Conservation (phyloP, 2,329 filamentous ascomycete species). For the Rhynchosporium graminicola region DNA sequence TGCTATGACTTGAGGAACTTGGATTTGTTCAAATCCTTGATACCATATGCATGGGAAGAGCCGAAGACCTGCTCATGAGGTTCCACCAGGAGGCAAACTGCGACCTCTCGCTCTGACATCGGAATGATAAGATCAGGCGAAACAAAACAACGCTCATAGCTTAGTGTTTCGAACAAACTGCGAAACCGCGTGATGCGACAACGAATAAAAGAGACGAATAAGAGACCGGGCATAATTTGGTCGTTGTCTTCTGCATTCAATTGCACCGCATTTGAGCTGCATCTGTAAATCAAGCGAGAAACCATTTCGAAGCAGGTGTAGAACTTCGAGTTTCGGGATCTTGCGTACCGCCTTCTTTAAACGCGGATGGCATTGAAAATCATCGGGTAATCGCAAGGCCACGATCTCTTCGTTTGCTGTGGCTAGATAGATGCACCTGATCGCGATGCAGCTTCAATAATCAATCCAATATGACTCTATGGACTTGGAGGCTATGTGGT, state of each 20-base stretch:
- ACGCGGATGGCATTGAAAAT: neutral
- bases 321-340: neutral
- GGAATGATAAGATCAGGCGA: neutral
- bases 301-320: neutral
- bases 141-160: neutral
- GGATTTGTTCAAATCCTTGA: conserved; percentile 2
- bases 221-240: neutral
- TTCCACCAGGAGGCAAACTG: neutral
- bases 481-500: too few relatives aligned
- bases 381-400: neutral
- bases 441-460: neutral
- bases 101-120: neutral
- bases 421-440: too few relatives aligned
- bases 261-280: neutral
- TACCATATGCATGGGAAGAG: neutral
- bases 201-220: neutral
- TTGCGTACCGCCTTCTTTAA: neutral
- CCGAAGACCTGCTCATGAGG: neutral
- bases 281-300: neutral
- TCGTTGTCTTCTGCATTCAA: neutral
- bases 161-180: conserved; percentile 2
- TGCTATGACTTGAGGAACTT: neutral
- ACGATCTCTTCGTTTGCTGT: too few relatives aligned
- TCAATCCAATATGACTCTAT: neutral
- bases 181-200: conserved; percentile 8